Conservation (phyloP, 139 green algal species). For the Desmodesmus armatus region DNA sequence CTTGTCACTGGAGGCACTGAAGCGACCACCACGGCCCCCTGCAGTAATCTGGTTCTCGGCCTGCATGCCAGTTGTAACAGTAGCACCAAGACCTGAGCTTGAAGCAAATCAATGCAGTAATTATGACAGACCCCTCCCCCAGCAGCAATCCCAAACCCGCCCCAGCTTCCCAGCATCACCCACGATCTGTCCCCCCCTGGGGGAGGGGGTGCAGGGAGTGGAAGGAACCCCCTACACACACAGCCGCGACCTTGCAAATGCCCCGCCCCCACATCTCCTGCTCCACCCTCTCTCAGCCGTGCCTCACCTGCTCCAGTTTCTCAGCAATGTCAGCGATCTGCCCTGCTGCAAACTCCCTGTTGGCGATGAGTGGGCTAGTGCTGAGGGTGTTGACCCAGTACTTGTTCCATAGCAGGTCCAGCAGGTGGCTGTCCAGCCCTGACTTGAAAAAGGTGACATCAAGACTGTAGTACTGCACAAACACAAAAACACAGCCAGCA, state of each 20-base stretch:
- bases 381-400: slow-evolving; percentile 96
- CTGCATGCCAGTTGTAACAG: background rate
- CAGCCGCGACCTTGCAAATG: background rate
- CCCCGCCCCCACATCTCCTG: slow-evolving; percentile 43
- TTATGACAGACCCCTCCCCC: too few species aligned
- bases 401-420: slow-evolving; percentile 95
- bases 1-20: slow-evolving; percentile 24
- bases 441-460: slow-evolving; percentile 97
- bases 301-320: slow-evolving; percentile 88
- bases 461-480: slow-evolving; percentile 81
- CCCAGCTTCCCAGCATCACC: background rate
- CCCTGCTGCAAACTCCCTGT: slow-evolving; percentile 79
- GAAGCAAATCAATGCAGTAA: too few species aligned
- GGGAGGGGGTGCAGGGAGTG: background rate
- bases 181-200: background rate
- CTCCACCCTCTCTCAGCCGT: slow-evolving; percentile 89
- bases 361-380: slow-evolving; percentile 82
- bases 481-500: too few species aligned
- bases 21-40: slow-evolving; percentile 39
- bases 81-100: background rate
- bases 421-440: slow-evolving; percentile 81
- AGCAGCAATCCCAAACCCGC: background rate
- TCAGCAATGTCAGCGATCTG: slow-evolving; percentile 93
- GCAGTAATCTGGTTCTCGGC: slow-evolving; percentile 39
- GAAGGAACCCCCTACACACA: background rate